Evolutionary conservation across 2,329 filamentous ascomycete genomes (phyloP).

Genomic region (Amylocarpus encephaloides): DNA sequence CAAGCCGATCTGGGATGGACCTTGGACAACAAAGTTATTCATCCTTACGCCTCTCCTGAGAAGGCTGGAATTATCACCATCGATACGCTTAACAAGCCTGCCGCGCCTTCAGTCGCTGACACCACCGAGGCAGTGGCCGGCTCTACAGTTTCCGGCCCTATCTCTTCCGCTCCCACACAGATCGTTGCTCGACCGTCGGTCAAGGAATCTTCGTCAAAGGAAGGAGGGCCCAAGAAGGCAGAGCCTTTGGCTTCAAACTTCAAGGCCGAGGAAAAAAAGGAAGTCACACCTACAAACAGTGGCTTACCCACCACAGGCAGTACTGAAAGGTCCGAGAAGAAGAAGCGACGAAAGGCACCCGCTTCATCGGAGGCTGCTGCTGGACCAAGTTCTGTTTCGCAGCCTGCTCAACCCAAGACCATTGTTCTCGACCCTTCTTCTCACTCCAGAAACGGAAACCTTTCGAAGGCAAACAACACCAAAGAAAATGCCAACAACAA

Average conservation of each 20-base stretch:
- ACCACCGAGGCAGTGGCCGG: slow-evolving; percentile 4
- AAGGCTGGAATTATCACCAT: slow-evolving; percentile 69
- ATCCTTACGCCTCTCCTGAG: slow-evolving; percentile 64
- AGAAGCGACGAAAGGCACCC: slow-evolving; percentile 65
- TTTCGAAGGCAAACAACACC: slow-evolving; percentile 19
- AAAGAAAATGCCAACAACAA: slow-evolving; percentile 4
- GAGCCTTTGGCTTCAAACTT: slow-evolving; percentile 32
- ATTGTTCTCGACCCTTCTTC: slow-evolving; percentile 30
- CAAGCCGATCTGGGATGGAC: slow-evolving; percentile 90
- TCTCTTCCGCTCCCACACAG: slow-evolving; percentile 21
- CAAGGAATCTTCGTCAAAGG: slow-evolving; percentile 24
- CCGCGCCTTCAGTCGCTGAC: slow-evolving; percentile 15
- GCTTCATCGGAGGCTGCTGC: slow-evolving; percentile 26
- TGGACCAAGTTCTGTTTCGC: slow-evolving; percentile 14
- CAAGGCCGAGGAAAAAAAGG: slow-evolving; percentile 34
- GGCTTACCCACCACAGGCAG: slow-evolving; percentile 22
- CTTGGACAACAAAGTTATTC: slow-evolving; percentile 79
- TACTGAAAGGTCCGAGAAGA: slow-evolving; percentile 56
- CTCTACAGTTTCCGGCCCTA: slow-evolving; percentile 5
- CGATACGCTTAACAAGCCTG: slow-evolving; percentile 49
- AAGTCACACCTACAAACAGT: slow-evolving; percentile 23
- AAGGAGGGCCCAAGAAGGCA: slow-evolving; percentile 25
- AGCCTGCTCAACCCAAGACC: slow-evolving; percentile 20
- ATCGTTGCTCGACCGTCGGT: slow-evolving; percentile 24
- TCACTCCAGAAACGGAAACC: slow-evolving; percentile 23